Conservation (phyloP, 2,329 filamentous ascomycete species). For the Colletotrichum sp. region DNA sequence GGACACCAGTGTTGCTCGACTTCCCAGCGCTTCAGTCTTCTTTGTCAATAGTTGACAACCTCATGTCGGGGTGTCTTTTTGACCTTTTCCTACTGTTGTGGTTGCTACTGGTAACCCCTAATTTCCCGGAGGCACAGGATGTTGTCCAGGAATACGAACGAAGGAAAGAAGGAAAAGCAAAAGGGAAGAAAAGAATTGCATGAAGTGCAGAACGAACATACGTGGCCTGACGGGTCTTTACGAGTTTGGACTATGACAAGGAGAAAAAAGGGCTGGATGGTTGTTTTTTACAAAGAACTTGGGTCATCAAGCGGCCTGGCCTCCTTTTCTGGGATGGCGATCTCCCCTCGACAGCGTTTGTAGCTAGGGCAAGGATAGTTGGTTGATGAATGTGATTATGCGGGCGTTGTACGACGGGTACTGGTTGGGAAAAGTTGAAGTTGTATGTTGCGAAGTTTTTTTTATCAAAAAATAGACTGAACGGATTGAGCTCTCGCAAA, state of each 20-base stretch:
- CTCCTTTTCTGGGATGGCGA: not conserved
- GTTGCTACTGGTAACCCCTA: not conserved
- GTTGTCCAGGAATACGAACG: not conserved
- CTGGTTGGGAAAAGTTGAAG: slow-evolving; percentile 13
- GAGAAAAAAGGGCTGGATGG: not conserved
- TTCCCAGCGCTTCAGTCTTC: not conserved
- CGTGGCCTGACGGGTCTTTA: not conserved
- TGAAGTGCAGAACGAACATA: not conserved
- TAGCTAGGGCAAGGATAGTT: not conserved
- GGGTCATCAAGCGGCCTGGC: not conserved
- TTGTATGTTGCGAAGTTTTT: not conserved
- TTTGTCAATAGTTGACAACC: not conserved
- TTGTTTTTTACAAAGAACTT: not conserved
- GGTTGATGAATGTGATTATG: slow-evolving; percentile 4
- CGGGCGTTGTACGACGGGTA: slow-evolving; percentile 4
- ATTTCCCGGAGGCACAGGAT: not conserved
- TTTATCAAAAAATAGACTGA: not conserved
- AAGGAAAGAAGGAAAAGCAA: not conserved
- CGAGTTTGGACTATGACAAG: slow-evolving; percentile 10
- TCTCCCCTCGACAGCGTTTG: not conserved
- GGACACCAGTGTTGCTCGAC: not conserved
- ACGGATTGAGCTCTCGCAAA: not conserved
- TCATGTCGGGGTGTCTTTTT: not conserved
- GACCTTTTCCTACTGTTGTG: not conserved
- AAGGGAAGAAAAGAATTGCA: not conserved